Evolutionary conservation across 352 stramenopile genomes (phyloP), one percentile per base, ranked within the genome.

Genomic region (Phytophthora citrophthora): DNA sequence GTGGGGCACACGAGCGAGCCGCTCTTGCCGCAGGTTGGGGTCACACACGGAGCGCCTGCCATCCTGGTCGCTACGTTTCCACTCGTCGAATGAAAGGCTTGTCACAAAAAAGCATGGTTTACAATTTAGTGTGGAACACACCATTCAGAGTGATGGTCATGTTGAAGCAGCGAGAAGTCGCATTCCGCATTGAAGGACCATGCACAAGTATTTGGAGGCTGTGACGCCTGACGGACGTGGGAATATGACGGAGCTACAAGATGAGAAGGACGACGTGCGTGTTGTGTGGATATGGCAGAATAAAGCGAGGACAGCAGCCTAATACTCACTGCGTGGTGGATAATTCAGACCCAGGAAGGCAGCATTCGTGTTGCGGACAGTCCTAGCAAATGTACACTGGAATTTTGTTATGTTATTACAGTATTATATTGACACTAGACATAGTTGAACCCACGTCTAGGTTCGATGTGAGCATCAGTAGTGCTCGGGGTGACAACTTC

Each of bases 1-100:
- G 88, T 97, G 23, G 93, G 93, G 60, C 93, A 98, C 50, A 86
- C 72, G 70, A 97, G 91, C 60, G 83, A 78, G 46, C 89, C 90
- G 52, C 72, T 76, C 76, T 97, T 96, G 53, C 61, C 59, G 75
- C 81, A 97, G 39, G 64, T 89, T 43, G 76, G 80, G 34, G 85
- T 94, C 70, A 90, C 83, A 67, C 86, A 94, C 46, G 74, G 36
- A 29, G 59, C 48, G 31, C 68, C 68, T 53, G 63, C 62, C 62
- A 72, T 73, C 31, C 55, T 64, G 49, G 53, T 29, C 16, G 26
- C 12, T 23, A 48, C 18, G 44, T 69, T 58, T 59, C 54, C 47
- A 66, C 20, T 65, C 26, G 59, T 52, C 46, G 48, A 72, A 64
- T 72, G 64, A 64, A 39, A 32, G 45, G 61, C 11, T 39, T 58